phyloP scores from a whole-genome alignment of 225 moss, liverwort and hornwort genomes.

The Physcomitrium patens region DNA sequence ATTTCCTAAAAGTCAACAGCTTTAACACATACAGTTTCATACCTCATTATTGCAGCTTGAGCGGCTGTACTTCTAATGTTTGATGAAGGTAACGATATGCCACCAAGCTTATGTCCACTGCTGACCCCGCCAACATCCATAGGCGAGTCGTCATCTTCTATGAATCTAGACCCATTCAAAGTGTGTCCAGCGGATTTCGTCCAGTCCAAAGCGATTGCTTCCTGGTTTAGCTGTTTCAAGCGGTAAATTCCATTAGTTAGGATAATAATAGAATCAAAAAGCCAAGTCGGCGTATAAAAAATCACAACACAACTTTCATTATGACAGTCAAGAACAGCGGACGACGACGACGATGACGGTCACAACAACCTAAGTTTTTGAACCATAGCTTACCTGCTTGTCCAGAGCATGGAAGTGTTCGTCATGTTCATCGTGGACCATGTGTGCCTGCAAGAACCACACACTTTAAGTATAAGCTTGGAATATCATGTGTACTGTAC shows the following conservation, averaged over 20 bases:
- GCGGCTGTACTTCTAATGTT: constrained; percentile 62
- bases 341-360: no score
- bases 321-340: neutral
- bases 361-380: neutral
- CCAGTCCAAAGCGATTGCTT: constrained; percentile 84
- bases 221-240: constrained; percentile 70
- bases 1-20: neutral
- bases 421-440: constrained; percentile 98
- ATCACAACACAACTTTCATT: neutral
- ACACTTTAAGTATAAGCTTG: neutral
- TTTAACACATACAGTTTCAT: neutral
- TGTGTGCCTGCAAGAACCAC: constrained; percentile 76
- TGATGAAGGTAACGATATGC: constrained; percentile 28
- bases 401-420: constrained; percentile 81
- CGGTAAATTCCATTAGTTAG: neutral
- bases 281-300: neutral
- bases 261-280: neutral
- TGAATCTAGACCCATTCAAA: constrained; percentile 49
- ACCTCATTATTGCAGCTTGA: constrained; percentile 76
- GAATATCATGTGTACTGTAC: neutral
- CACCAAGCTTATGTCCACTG: constrained; percentile 54
- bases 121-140: constrained; percentile 57
- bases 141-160: constrained; percentile 45
- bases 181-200: constrained; percentile 60
- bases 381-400: constrained; percentile 60